These are phyloP conservation scores for Pseudohalonectria lignicola DNA, from an alignment of 2,329 filamentous ascomycete genomes.

Conservation along the genomic window DNA sequence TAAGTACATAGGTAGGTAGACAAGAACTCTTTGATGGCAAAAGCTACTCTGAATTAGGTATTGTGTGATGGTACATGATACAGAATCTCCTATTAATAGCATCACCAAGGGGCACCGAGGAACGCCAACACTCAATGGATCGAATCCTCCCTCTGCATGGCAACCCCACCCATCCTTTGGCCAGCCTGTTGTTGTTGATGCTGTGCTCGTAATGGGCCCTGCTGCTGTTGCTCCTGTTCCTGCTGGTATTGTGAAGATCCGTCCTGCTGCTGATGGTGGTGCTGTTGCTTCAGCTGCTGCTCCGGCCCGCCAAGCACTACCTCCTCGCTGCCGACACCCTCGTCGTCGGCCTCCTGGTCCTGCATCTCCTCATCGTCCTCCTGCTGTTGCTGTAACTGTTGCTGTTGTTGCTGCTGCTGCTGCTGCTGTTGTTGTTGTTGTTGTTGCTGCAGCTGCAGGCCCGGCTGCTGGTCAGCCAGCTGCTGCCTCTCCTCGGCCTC, in stretches of 20 bases:
- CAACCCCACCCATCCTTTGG: constrained; percentile 24
- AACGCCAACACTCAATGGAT: no score
- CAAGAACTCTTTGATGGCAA: no score
- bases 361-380: constrained; percentile 1
- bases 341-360: background rate
- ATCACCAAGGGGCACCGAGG: no score
- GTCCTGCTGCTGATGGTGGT: constrained; percentile 2
- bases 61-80: no score
- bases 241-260: background rate
- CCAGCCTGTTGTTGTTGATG: constrained; percentile 7
- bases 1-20: no score
- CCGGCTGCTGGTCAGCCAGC: background rate
- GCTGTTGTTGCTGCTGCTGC: background rate
- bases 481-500: background rate
- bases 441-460: background rate
- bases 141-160: constrained; percentile 27
- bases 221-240: constrained; percentile 3
- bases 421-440: background rate
- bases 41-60: no score
- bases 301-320: no score
- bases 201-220: constrained; percentile 5
- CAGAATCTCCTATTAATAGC: no score
- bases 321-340: no score
- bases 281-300: constrained; percentile 16
- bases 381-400: background rate